Base-by-base conservation (phyloP, 495 filamentous ascomycete genomes). In the Penicillium coprophilum region DNA sequence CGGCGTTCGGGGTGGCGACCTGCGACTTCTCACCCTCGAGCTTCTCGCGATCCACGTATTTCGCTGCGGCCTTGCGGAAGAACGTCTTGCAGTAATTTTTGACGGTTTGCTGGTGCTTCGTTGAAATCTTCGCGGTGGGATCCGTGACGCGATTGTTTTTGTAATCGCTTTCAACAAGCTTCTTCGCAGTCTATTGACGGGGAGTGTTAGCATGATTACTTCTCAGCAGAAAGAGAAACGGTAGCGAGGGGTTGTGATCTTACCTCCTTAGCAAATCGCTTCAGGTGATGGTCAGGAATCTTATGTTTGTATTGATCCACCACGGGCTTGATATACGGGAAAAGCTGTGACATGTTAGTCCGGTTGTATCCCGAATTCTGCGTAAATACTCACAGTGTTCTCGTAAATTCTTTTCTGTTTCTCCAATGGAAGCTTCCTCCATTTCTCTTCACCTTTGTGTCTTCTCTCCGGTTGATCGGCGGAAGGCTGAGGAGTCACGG, bases 401-500 rank as follows among this genome's bases (percentile, higher is more conserved):
- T 96, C 91, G 60, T 96, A 97, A 4, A 95, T 77, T 73, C 90
- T 95, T 81, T 90, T 93, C 69, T 91, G 87, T 71, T 96, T 96
- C 51, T 96, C 91, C 58, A 89, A 75, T 17, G 85, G 78, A 53
- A 87, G 81, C 63, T 80, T 85, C 60, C 84, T 81, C 92, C 92
- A 97, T 70, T 89, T 92, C 53, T 94, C 90, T 34, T 69, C 71
- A 8, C 74, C 72, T 55, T 84, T 82, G 66, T 52, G 58, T 45
- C 86, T 88, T 49, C 82, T 82, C 53, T 87, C 83, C 41, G 85
- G 82, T 6, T 79, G 78, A 12, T 82, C 82, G 23, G 76, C 80
- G 6, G 60, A 60, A 11, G 73, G 69, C 45, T 79, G 76, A 1
- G 80, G 79, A 6, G 82, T 81, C 6, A 63, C 72, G 2, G 81